Conservation (phyloP, 768 basidiomycete species). For the Boletales sp. region DNA sequence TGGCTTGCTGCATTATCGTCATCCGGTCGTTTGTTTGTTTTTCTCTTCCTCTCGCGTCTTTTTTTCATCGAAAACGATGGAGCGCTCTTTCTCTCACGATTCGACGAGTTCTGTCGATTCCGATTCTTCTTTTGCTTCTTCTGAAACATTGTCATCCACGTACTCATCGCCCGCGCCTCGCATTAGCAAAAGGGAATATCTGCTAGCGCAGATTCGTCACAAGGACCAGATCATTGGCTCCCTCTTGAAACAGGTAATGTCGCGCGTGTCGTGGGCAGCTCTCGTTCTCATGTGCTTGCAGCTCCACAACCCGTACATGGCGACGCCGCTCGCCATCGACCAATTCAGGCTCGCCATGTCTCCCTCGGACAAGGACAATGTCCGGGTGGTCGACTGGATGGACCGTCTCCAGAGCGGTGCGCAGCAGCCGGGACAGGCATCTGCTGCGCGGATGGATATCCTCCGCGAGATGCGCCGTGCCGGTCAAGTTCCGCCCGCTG, state of each 20-base stretch:
- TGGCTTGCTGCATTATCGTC: background rate
- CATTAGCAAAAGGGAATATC: conserved; percentile 78
- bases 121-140: conserved; percentile 28
- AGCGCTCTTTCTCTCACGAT: conserved; percentile 15
- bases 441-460: conserved; percentile 24
- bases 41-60: background rate
- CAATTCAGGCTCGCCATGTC: conserved; percentile 78
- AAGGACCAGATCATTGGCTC: conserved; percentile 86
- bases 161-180: conserved; percentile 26
- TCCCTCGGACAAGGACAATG: conserved; percentile 66
- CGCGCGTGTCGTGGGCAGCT: conserved; percentile 6
- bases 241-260: conserved; percentile 69
- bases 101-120: conserved; percentile 23
- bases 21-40: background rate
- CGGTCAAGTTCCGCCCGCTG: conserved; percentile 1
- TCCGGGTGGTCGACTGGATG: conserved; percentile 71
- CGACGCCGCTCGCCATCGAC: conserved; percentile 75
- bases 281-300: background rate
- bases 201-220: conserved; percentile 81
- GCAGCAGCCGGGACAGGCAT: conserved; percentile 43
- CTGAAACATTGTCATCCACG: conserved; percentile 37
- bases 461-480: conserved; percentile 33
- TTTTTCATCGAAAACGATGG: conserved; percentile 6
- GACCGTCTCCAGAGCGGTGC: conserved; percentile 64
- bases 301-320: conserved; percentile 75